phyloP scores from a whole-genome alignment of 1,139 yeast genomes.

The Debaryomyces sp. region DNA sequence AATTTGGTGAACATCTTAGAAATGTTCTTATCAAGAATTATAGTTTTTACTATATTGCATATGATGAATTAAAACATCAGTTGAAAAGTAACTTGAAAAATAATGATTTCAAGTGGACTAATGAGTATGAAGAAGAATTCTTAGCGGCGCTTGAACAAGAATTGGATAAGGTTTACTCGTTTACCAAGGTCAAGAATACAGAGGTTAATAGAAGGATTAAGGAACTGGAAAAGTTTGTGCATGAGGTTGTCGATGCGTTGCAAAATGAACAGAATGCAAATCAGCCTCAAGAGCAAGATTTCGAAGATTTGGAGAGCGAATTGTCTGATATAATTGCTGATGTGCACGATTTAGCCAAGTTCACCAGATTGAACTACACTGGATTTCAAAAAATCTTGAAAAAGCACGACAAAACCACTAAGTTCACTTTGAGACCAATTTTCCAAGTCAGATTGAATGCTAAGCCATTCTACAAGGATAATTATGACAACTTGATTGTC shows the following conservation, averaged over 20 bases:
- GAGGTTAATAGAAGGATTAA: constrained; percentile 83
- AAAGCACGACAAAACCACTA: constrained; percentile 92
- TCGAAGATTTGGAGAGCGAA: constrained; percentile 89
- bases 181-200: constrained; percentile 83
- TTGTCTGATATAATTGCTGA: constrained; percentile 93
- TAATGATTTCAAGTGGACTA: constrained; percentile 65
- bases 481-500: constrained; percentile 86
- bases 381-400: constrained; percentile 96
- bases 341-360: constrained; percentile 95
- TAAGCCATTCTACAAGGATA: constrained; percentile 93
- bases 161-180: constrained; percentile 86
- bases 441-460: constrained; percentile 91
- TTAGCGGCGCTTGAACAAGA: constrained; percentile 74
- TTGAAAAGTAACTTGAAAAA: constrained; percentile 66
- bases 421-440: constrained; percentile 82
- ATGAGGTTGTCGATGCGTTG: constrained; percentile 56
- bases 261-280: constrained; percentile 26
- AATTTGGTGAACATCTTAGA: constrained; percentile 77
- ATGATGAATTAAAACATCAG: constrained; percentile 85
- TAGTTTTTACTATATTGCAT: constrained; percentile 84
- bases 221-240: constrained; percentile 72
- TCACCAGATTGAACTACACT: constrained; percentile 87
- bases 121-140: constrained; percentile 78
- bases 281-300: constrained; percentile 73
- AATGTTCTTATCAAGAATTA: constrained; percentile 80